phyloP scores from a whole-genome alignment of 2,329 filamentous ascomycete species.

The Ceratocystis eucalypticola region DNA sequence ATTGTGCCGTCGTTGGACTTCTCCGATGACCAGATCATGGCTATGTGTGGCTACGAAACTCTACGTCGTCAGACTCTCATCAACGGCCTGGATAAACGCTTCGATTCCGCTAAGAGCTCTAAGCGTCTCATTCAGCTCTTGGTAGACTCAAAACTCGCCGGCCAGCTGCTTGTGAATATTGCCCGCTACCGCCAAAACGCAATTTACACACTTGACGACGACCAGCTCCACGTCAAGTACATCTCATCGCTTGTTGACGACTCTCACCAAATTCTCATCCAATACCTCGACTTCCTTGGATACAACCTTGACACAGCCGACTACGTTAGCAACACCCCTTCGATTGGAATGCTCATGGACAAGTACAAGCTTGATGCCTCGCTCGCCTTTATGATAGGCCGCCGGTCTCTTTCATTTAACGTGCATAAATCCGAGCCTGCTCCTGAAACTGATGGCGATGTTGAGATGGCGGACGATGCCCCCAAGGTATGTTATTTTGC shows the following conservation, averaged over 20 bases:
- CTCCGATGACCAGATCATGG: conserved; percentile 73
- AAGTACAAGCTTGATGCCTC: conserved; percentile 69
- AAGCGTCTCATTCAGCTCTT: conserved; percentile 69
- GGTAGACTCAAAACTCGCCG: conserved; percentile 62
- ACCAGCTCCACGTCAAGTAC: conserved; percentile 72
- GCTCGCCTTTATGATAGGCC: conserved; percentile 72
- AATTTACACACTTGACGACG: conserved; percentile 58
- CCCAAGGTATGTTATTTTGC: conserved; percentile 9
- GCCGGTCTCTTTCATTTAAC: conserved; percentile 57
- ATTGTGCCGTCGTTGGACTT: conserved; percentile 78
- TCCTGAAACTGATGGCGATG: conserved; percentile 11
- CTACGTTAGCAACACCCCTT: conserved; percentile 67
- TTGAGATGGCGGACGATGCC: conserved; percentile 19
- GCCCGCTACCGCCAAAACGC: conserved; percentile 84
- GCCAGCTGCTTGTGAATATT: conserved; percentile 75
- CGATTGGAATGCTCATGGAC: conserved; percentile 56
- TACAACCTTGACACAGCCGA: conserved; percentile 61
- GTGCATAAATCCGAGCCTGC: conserved; percentile 28
- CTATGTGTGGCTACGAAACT: conserved; percentile 73
- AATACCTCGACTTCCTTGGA: conserved; percentile 80
- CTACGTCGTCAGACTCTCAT: conserved; percentile 70
- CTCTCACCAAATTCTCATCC: conserved; percentile 68
- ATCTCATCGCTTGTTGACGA: conserved; percentile 82
- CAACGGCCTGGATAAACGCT: conserved; percentile 67
- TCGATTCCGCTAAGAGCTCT: conserved; percentile 59